Evolutionary conservation across 176 grass and related monocot species (phyloP), one percentile per base, ranked within the genome.

Genomic region (Sorghum bicolor): DNA sequence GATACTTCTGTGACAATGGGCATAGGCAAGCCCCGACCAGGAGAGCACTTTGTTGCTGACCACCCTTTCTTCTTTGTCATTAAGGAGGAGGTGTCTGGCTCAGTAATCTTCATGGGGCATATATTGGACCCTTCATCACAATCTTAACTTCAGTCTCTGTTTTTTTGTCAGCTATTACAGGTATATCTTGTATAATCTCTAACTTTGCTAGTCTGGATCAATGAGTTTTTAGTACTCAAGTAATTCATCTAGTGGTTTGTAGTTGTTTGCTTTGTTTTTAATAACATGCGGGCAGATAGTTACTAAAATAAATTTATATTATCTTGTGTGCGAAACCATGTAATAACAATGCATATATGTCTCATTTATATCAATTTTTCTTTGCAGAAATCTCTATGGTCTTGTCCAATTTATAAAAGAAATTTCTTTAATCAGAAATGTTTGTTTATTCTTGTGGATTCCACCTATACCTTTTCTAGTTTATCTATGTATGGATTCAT

Each of bases 11-110:
- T 84, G 13, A 11, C 43, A 34, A 80, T 43, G 48, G 76, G 75
- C 50, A 53, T 70, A 28, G 74, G 39, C 38, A 90, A 90, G 39
- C 89, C 89, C 28, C 79, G 48, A 69, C 80, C 84, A 55, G 64
- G 32, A 70, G 48, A 90, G 32, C 48, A 80, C 31, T 87, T 90
- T 77, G 60, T 79, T 62, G 80, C 84, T 0, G 20, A 87, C 50
- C 89, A 75, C 37, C 84, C 89, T 9, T 90, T 90, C 80, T 83
- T 90, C 75, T 90, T 90, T 80, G 32, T 90, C 31, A 70, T 87
- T 74, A 79, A 50, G 32, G 84, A 90, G 40, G 89, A 90, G 26
- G 50, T 87, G 32, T 90, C 84, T 90, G 75, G 61, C 5, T 62
- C 84, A 16, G 11, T 87, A 70, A 84, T 87, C 40, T 74, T 90